Evolutionary conservation across 345 rosid species (phyloP), one percentile per base, ranked within the genome.

Genomic region (Pugionium dolabratum): DNA sequence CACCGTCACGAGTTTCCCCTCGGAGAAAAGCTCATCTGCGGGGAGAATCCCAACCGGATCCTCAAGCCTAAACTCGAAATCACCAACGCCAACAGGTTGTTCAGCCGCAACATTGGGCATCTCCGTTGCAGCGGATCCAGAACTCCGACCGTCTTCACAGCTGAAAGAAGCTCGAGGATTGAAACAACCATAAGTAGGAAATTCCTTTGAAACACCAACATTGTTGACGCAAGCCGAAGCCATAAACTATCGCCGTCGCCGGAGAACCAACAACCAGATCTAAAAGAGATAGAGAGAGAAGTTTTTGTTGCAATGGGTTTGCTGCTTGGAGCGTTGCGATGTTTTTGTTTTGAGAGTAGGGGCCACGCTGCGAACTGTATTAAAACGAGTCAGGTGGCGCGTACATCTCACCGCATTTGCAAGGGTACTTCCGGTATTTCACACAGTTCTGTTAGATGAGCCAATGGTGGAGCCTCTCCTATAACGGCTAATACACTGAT

Each of bases 191-290:
- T 78, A 81, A 36, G 81, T 27, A 6, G 89, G 79, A 67, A 82
- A 88, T 4, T 90, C 88, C 65, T 86, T 85, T 40, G 95, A 73
- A 46, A 89, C 63, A 50, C 51, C 64, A 33, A 84, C 76, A 69
- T 83, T 84, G 82, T 88, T 88, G 3, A 85, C 89, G 68, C 98
- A 93, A 44, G 86, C 97, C 0, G 97, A 90, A 34, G 95, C 97
- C 98, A 91, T 91, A 10, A 26, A 0, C 2, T 33, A 37, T 35
- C 29, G 56, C 7, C 63, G 42, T 55, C 18, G 25, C 34, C 55
- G 76, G 68, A 60, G 39, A 58, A 34, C 54, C 32, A 37, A 48
- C 69, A 55, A 54, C 18, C 55, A 71, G 79, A 76, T 76, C 79
- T 57, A 60, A 34, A 29, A 49, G 10, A 30, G 8, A 62, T 11